Evolutionary conservation across 192 early-diverging fungal genomes (phyloP).

Genomic region (Podila horticola): DNA sequence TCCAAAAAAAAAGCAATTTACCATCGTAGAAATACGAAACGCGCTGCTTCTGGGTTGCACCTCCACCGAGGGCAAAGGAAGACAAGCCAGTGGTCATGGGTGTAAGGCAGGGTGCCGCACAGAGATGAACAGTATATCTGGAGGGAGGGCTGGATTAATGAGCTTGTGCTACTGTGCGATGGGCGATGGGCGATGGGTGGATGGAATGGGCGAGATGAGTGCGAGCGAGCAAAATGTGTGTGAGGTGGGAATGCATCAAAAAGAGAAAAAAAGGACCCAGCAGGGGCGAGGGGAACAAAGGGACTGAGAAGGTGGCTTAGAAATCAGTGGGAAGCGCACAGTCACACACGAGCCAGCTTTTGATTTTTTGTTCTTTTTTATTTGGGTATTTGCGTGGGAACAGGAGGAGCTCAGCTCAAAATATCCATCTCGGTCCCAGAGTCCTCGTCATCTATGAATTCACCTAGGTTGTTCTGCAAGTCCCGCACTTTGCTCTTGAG

Average conservation of each 20-base stretch:
- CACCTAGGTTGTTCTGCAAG: slow-evolving; percentile 60
- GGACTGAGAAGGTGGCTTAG: background rate
- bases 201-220: background rate
- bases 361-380: no score
- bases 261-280: background rate
- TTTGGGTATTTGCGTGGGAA: background rate
- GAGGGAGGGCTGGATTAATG: background rate
- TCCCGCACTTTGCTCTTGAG: slow-evolving; percentile 62
- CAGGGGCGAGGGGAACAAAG: background rate
- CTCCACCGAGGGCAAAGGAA: slow-evolving; percentile 50
- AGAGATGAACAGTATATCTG: background rate
- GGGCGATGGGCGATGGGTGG: background rate
- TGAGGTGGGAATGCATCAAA: background rate
- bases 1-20: slow-evolving; percentile 22
- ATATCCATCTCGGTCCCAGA: slow-evolving; percentile 20
- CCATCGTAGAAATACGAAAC: slow-evolving; percentile 76
- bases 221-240: background rate
- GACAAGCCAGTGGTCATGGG: slow-evolving; percentile 44
- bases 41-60: slow-evolving; percentile 60
- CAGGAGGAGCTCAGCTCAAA: background rate
- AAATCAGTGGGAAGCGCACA: background rate
- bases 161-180: background rate
- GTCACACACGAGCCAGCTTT: no score
- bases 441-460: slow-evolving; percentile 53
- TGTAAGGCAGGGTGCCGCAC: background rate